Base-by-base conservation (phyloP, 2,329 filamentous ascomycete genomes). In the Trichoderma oligosporum region DNA sequence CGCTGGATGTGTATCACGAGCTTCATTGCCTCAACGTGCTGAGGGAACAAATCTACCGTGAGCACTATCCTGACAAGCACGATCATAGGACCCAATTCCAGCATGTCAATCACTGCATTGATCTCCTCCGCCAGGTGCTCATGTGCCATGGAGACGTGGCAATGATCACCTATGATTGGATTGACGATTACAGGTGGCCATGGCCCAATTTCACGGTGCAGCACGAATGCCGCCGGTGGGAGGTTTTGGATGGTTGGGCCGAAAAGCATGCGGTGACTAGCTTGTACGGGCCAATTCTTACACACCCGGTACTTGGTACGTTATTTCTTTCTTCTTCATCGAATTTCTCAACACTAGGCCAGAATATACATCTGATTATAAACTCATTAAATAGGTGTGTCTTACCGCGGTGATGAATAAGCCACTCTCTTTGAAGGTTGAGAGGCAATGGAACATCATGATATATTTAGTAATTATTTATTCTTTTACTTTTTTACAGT, bases 131-230 rank as follows among this genome's bases (percentile, higher is more conserved):
- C 14, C 58, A 60, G 48, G 57, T 42, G 12, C 55, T 60, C 48
- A 60, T 60, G 54, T 60, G 58, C 54, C 38, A 46, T 29, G 54
- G 39, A 11, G 54, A 60, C 38, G 20, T 57, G 33, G 25, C 57
- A 7, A 14, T 59, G 31, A 33, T 49, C 35, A 25, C 31, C 3
- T 33, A 31, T 16, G 52, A 31, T 25, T 46, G 42, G 42, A 29
- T 5, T 4, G 42, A 46, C 18, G 42, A 27, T 18, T 46, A 46
- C 42, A 8, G 44, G 11, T 46, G 44, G 44, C 44, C 44, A 12
- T 46, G 44, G 44, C 44, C 44, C 4, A 46, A 46, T n/a, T 46
- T 46, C n/a, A 24, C 20, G n/a, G 44, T 46, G 7, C 20, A 46
- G 20, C 44, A 46, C 16, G 44, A 46, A 16, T 46, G 44, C 11